Evolutionary conservation across 2,329 filamentous ascomycete species (phyloP).

Genomic region (Sphaerulina populicola): DNA sequence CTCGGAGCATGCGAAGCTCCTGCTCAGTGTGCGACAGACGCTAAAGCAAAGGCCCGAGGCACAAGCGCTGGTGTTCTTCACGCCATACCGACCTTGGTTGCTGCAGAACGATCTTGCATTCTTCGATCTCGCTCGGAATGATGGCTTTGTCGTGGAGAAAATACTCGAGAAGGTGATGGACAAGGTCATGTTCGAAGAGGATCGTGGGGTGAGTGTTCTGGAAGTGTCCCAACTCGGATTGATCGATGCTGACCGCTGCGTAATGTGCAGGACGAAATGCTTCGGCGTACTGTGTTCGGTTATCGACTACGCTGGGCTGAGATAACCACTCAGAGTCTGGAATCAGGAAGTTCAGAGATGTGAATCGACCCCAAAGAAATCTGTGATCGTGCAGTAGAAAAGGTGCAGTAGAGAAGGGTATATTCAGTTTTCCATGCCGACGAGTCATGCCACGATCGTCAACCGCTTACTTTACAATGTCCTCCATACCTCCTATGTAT

Average conservation of each 20-base stretch:
- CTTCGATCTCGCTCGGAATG: constrained; percentile 65
- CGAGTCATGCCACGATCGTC: constrained; percentile 1
- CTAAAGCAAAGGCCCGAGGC: constrained; percentile 50
- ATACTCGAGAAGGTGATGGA: constrained; percentile 75
- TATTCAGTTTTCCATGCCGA: constrained; percentile 9
- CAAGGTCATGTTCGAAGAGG: constrained; percentile 78
- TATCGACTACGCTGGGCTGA: constrained; percentile 60
- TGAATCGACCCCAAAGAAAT: no score
- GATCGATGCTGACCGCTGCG: neutral
- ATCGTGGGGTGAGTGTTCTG: constrained; percentile 56
- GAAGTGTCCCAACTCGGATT: neutral
- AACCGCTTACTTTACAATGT: constrained; percentile 10
- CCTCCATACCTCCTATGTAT: no score
- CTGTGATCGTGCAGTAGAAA: no score
- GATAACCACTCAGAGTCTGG: neutral
- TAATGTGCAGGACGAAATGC: constrained; percentile 54
- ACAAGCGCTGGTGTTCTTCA: constrained; percentile 81
- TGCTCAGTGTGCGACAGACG: constrained; percentile 61
- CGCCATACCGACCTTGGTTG: constrained; percentile 87
- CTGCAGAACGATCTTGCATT: constrained; percentile 76
- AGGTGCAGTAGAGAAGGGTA: constrained; percentile 14
- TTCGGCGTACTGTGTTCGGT: constrained; percentile 74
- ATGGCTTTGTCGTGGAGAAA: constrained; percentile 69
- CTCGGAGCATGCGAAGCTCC: constrained; percentile 70
- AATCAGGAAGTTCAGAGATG: no score